A percentile compares a stretch with the other conserved stretches of the same genome.
Evolutionary conservation across 1,284 basidiomycete species (phyloP).

Genomic region (Thelephora terrestris): DNA sequence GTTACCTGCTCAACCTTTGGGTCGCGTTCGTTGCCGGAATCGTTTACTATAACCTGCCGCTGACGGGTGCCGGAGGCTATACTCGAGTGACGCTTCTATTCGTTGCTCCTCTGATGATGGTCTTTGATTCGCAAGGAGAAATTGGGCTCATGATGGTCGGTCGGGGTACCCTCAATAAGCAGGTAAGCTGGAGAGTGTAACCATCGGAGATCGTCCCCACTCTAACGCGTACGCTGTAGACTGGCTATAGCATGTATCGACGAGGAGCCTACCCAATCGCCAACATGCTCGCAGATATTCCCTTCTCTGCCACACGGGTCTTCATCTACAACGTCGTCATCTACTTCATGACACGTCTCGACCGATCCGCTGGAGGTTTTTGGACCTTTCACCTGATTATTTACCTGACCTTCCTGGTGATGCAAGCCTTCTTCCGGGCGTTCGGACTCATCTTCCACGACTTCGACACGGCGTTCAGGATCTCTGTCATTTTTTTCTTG

Average conservation of each 20-base stretch:
- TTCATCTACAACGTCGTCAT: constrained; percentile 61
- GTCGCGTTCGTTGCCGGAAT: constrained; percentile 72
- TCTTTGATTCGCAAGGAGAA: constrained; percentile 72
- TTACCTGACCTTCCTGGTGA: constrained; percentile 47
- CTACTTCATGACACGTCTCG: constrained; percentile 67
- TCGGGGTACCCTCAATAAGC: constrained; percentile 61
- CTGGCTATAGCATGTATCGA: constrained; percentile 74
- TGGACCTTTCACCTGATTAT: constrained; percentile 64
- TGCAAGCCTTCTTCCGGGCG: constrained; percentile 71
- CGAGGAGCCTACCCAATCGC: constrained; percentile 66
- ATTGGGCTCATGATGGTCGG: constrained; percentile 68
- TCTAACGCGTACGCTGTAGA: constrained; percentile 31
- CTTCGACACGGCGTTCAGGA: constrained; percentile 55
- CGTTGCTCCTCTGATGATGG: constrained; percentile 60
- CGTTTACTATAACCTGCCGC: constrained; percentile 64
- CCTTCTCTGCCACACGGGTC: constrained; percentile 59
- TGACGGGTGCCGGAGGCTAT: constrained; percentile 73
- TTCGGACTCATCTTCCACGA: constrained; percentile 55
- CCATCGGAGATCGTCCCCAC: no score
- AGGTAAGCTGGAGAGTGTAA: constrained; percentile 21
- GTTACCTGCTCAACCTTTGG: constrained; percentile 44
- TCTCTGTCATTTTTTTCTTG: constrained; percentile 51
- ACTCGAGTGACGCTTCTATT: constrained; percentile 83
- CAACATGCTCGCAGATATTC: constrained; percentile 69
- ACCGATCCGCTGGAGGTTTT: constrained; percentile 53